Conservation (phyloP, 306 rosid genomes). For the Inga leiocalycina region DNA sequence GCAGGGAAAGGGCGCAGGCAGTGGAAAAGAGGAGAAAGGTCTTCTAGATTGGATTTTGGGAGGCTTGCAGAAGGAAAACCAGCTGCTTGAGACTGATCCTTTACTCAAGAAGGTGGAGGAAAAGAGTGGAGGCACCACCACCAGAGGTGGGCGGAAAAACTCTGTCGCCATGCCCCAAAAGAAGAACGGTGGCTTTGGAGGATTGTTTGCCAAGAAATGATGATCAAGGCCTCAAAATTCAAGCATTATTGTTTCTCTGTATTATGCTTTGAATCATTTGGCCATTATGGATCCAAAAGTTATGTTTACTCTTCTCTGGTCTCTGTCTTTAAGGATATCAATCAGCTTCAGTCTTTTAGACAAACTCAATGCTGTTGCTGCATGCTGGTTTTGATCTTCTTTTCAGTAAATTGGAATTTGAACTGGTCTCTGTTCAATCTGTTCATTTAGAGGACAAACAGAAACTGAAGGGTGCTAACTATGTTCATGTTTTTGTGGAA, state of each 20-base stretch:
- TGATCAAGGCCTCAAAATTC: slow-evolving; percentile 1
- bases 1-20: slow-evolving; percentile 56
- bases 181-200: slow-evolving; percentile 75
- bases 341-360: neutral
- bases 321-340: slow-evolving; percentile 34
- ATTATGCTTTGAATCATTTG: slow-evolving; percentile 33
- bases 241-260: slow-evolving; percentile 24
- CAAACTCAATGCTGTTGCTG: neutral
- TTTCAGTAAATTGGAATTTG: neutral
- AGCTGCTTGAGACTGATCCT: slow-evolving; percentile 74
- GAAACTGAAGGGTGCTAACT: neutral
- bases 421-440: neutral
- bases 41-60: slow-evolving; percentile 74
- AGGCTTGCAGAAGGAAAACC: slow-evolving; percentile 73
- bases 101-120: slow-evolving; percentile 81
- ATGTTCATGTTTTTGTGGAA: neutral
- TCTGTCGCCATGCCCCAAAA: slow-evolving; percentile 62
- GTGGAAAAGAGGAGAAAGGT: slow-evolving; percentile 70
- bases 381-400: neutral
- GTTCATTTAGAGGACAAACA: slow-evolving; percentile 1
- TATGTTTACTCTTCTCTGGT: slow-evolving; percentile 33
- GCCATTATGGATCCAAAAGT: neutral
- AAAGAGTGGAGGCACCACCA: slow-evolving; percentile 45
- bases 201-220: slow-evolving; percentile 68
- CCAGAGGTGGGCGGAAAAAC: slow-evolving; percentile 37